phyloP scores from a whole-genome alignment of 768 basidiomycete genomes.

The Suillus weaverae region DNA sequence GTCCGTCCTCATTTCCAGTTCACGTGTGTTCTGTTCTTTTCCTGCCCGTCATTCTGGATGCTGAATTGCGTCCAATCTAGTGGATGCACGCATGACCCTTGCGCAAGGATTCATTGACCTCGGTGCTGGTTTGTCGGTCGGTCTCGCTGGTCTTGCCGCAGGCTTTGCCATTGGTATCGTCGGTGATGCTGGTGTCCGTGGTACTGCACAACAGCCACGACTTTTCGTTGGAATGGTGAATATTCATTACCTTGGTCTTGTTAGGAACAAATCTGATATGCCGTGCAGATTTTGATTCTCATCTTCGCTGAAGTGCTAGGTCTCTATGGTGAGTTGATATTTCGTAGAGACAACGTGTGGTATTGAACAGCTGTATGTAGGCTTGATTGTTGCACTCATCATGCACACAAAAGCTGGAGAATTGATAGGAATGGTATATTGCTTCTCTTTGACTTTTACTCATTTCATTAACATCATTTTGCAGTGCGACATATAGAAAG shows the following conservation, averaged over 20 bases:
- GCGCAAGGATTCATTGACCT: constrained; percentile 93
- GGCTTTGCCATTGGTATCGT: constrained; percentile 99
- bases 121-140: constrained; percentile 90
- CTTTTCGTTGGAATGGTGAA: constrained; percentile 92
- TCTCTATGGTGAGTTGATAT: constrained; percentile 64
- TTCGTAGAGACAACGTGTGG: not conserved
- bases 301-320: constrained; percentile 96
- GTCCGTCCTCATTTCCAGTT: constrained; percentile 90
- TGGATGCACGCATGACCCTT: constrained; percentile 77
- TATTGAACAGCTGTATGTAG: constrained; percentile 28
- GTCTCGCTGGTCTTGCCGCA: constrained; percentile 92
- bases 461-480: not conserved
- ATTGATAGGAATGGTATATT: constrained; percentile 19
- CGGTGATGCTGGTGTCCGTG: constrained; percentile 97
- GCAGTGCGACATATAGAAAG: constrained; percentile 22
- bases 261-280: constrained; percentile 6
- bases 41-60: not conserved
- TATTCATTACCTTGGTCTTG: constrained; percentile 4
- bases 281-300: constrained; percentile 84
- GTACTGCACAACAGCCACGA: constrained; percentile 94
- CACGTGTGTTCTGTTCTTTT: constrained; percentile 59
- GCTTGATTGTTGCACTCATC: constrained; percentile 92
- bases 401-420: constrained; percentile 76
- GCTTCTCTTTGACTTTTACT: not conserved
- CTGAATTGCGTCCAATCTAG: constrained; percentile 38